Conservation (phyloP, 2,329 filamentous ascomycete genomes). For the Alternaria tenuissima region DNA sequence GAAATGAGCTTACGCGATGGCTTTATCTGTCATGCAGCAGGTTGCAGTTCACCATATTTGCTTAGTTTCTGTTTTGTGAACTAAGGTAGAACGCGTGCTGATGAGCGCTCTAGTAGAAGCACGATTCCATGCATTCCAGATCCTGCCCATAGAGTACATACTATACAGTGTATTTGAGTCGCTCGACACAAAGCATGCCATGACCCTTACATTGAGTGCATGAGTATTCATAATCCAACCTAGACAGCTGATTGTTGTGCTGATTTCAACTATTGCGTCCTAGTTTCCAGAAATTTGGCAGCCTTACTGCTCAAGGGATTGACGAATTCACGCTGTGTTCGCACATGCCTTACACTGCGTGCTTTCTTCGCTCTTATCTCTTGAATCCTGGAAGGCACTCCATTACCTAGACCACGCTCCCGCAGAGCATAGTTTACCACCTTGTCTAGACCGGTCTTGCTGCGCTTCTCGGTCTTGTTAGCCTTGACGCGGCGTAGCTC, state of each 20-base stretch:
- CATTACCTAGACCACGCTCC: constrained; percentile 25
- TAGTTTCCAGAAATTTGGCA: constrained; percentile 15
- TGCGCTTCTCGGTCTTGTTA: constrained; percentile 76
- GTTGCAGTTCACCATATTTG: neutral
- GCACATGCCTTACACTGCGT: constrained; percentile 7
- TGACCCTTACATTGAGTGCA: neutral
- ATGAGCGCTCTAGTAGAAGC: neutral
- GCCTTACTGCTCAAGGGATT: constrained; percentile 20
- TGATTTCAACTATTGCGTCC: constrained; percentile 4
- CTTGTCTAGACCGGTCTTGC: constrained; percentile 78
- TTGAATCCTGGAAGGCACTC: neutral
- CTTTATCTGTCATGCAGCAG: neutral
- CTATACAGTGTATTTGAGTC: constrained; percentile 6
- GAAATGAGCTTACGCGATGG: neutral
- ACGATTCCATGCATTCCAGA: neutral
- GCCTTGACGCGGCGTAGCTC: constrained; percentile 69
- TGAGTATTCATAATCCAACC: neutral
- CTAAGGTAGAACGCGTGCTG: neutral
- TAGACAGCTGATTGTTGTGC: constrained; percentile 2
- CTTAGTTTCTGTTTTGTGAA: neutral
- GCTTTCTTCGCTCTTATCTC: constrained; percentile 5
- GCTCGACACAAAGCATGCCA: neutral
- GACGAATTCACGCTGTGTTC: constrained; percentile 13
- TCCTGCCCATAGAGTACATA: constrained; percentile 8
- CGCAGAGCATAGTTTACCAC: constrained; percentile 74